A percentile compares a stretch with the other conserved stretches of the same genome.
phyloP scores from a whole-genome alignment of 805 yeast species.

The Ogataea zsoltii region DNA sequence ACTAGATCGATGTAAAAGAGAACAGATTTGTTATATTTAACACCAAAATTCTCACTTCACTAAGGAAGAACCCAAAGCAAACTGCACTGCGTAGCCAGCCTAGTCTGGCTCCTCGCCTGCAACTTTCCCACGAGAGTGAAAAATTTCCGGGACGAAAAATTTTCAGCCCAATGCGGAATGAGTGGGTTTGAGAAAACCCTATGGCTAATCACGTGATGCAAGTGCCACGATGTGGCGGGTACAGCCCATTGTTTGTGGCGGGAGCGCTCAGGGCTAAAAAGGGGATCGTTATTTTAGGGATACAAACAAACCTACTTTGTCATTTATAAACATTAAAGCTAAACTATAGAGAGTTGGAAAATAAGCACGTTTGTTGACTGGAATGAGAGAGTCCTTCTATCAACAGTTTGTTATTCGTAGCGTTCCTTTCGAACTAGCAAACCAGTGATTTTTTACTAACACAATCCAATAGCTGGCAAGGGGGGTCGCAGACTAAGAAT shows the following conservation, averaged over 20 bases:
- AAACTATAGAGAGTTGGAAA: no score
- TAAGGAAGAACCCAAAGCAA: conserved; percentile 6
- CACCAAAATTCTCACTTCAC: conserved; percentile 1
- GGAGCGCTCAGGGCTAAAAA: not conserved
- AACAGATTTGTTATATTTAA: not conserved
- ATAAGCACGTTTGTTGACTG: no score
- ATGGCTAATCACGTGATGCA: not conserved
- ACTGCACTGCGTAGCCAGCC: conserved; percentile 6
- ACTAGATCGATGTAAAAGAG: not conserved
- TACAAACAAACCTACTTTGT: not conserved
- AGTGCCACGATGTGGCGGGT: not conserved
- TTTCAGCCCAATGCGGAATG: conserved; percentile 9
- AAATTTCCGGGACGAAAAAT: conserved; percentile 9
- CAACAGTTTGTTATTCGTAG: conserved; percentile 3
- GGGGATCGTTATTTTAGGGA: conserved; percentile 2
- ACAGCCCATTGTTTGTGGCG: not conserved
- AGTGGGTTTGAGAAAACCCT: conserved; percentile 5
- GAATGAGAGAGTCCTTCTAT: not conserved
- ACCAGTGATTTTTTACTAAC: not conserved
- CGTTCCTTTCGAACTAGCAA: not conserved
- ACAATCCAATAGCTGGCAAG: not conserved
- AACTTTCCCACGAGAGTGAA: conserved; percentile 1
- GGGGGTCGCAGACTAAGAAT: conserved; percentile 1
- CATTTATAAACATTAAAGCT: no score
- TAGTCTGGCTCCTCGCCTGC: not conserved